Conservation (phyloP, 2,329 filamentous ascomycete species). For the Fusarium solani-melongenae region DNA sequence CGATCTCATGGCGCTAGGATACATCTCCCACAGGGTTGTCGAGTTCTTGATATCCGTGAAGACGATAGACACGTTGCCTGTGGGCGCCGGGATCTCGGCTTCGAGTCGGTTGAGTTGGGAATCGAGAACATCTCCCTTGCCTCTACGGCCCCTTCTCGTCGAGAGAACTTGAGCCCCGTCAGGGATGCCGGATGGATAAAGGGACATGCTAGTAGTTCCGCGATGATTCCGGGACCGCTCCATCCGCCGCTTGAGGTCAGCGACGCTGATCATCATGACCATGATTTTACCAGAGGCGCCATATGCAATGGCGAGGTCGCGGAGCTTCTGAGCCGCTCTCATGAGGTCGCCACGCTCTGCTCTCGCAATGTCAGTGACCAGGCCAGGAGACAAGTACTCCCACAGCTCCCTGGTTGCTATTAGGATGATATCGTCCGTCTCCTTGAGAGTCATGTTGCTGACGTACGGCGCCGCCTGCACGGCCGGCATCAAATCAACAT, state of each 20-base stretch:
- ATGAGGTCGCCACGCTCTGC: constrained; percentile 91
- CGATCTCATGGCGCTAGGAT: constrained; percentile 93
- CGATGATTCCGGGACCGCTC: constrained; percentile 79
- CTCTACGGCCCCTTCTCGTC: constrained; percentile 72
- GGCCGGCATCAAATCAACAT: constrained; percentile 90
- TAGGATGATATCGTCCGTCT: constrained; percentile 93
- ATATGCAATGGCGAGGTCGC: constrained; percentile 95
- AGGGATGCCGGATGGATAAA: constrained; percentile 79
- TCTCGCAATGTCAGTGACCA: constrained; percentile 91
- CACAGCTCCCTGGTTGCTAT: constrained; percentile 93
- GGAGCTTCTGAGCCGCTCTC: constrained; percentile 92
- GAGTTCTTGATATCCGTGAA: constrained; percentile 99
- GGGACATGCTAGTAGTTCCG: constrained; percentile 81
- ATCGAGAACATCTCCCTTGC: constrained; percentile 77
- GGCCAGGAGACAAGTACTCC: constrained; percentile 90
- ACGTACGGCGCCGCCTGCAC: constrained; percentile 93
- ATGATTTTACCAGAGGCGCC: constrained; percentile 95
- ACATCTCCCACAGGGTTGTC: constrained; percentile 94
- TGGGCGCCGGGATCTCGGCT: constrained; percentile 90
- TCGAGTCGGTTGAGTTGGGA: constrained; percentile 89
- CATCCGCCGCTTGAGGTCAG: constrained; percentile 84
- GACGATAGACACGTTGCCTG: constrained; percentile 89
- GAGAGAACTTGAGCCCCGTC: constrained; percentile 75
- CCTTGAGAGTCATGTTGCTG: constrained; percentile 79
- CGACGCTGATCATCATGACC: constrained; percentile 98